Evolutionary conservation across 495 filamentous ascomycete species (phyloP).

Genomic region (Aspergillus cristatus): DNA sequence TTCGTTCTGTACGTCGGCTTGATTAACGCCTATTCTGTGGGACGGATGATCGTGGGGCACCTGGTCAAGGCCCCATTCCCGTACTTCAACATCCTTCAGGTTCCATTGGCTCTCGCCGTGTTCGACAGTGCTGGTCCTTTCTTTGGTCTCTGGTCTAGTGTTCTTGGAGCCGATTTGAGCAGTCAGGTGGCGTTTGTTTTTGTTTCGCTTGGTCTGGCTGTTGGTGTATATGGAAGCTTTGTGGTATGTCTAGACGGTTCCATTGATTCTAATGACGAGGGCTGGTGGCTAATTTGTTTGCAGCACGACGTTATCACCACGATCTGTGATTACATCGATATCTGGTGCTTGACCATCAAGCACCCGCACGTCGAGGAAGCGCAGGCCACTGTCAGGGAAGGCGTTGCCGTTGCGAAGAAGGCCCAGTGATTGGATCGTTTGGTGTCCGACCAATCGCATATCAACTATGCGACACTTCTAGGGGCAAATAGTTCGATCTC

Average conservation of each 20-base stretch:
- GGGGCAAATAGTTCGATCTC: constrained; percentile 16
- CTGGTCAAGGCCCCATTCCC: constrained; percentile 78
- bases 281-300: constrained; percentile 5
- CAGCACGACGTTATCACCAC: constrained; percentile 84
- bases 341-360: constrained; percentile 97
- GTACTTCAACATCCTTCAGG: constrained; percentile 67
- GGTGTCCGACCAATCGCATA: constrained; percentile 1
- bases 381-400: constrained; percentile 14
- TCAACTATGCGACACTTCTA: constrained; percentile 13
- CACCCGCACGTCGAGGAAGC: constrained; percentile 34
- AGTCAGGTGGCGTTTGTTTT: constrained; percentile 76
- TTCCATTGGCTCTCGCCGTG: constrained; percentile 62
- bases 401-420: constrained; percentile 24
- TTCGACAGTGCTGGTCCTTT: constrained; percentile 68
- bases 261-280: constrained; percentile 1
- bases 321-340: constrained; percentile 96
- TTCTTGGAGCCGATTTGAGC: constrained; percentile 63
- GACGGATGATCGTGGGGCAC: constrained; percentile 90
- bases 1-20: constrained; percentile 81
- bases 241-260: constrained; percentile 45
- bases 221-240: constrained; percentile 92
- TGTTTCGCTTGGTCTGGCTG: constrained; percentile 63
- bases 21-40: constrained; percentile 88
- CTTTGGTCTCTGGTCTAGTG: constrained; percentile 68
- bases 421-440: constrained; percentile 8